Evolutionary conservation across 441 rosid genomes (phyloP).

Genomic region (Eruca vesicaria): DNA sequence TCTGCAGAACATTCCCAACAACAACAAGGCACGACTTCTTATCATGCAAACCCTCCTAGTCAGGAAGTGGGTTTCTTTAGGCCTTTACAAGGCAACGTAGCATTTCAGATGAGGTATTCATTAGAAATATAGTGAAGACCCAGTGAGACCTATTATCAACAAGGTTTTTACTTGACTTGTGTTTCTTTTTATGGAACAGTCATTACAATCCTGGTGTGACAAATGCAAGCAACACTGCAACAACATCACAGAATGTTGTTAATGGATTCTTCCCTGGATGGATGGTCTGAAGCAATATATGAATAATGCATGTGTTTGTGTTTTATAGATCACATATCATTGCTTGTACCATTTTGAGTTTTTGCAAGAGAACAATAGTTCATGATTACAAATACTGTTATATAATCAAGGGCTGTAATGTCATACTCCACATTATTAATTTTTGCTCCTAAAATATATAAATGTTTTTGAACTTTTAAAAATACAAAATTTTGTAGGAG

Average conservation of each 20-base stretch:
- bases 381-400: constrained; percentile 16
- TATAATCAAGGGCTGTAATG: constrained; percentile 19
- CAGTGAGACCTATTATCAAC: background rate
- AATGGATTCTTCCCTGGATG: constrained; percentile 58
- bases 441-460: background rate
- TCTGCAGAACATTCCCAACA: constrained; percentile 25
- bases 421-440: background rate
- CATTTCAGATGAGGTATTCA: constrained; percentile 48
- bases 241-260: constrained; percentile 42
- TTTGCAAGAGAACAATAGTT: constrained; percentile 25
- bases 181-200: constrained; percentile 3
- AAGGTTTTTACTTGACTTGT: background rate
- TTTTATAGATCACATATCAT: constrained; percentile 18
- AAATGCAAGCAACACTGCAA: constrained; percentile 38
- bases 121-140: background rate
- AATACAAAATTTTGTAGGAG: background rate
- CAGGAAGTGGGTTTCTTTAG: constrained; percentile 37
- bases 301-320: constrained; percentile 18
- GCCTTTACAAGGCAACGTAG: constrained; percentile 40
- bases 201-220: constrained; percentile 41
- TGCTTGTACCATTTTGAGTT: constrained; percentile 16
- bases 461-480: background rate
- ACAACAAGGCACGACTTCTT: constrained; percentile 29
- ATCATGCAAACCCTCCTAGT: constrained; percentile 27
- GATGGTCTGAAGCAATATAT: constrained; percentile 47